Evolutionary conservation across 1,284 basidiomycete species (phyloP).

Genomic region (Moesziomyces sp.): DNA sequence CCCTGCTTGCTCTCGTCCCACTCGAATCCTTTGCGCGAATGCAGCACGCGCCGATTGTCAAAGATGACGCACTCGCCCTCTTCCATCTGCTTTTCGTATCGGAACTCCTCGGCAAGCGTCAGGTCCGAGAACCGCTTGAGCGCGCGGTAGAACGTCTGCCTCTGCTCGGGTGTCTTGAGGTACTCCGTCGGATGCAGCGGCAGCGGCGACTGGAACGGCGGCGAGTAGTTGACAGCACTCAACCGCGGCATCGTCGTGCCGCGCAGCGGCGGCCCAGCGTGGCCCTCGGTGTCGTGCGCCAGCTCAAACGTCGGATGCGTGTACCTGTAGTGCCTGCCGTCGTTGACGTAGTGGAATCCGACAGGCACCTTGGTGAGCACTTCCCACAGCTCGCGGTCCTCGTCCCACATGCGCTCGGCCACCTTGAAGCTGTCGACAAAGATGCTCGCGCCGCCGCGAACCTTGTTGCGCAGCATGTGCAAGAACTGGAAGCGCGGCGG

Average conservation of each 20-base stretch:
- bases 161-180: slow-evolving; percentile 18
- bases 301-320: slow-evolving; percentile 85
- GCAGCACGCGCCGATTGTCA: slow-evolving; percentile 91
- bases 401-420: slow-evolving; percentile 74
- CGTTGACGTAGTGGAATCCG: slow-evolving; percentile 91
- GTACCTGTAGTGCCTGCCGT: slow-evolving; percentile 83
- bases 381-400: slow-evolving; percentile 74
- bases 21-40: slow-evolving; percentile 83
- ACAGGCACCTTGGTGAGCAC: slow-evolving; percentile 77
- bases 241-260: slow-evolving; percentile 58
- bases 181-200: slow-evolving; percentile 56
- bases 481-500: slow-evolving; percentile 92
- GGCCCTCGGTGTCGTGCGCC: slow-evolving; percentile 55
- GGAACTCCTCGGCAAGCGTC: slow-evolving; percentile 73
- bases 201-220: slow-evolving; percentile 89
- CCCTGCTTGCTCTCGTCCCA: slow-evolving; percentile 68
- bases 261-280: slow-evolving; percentile 33
- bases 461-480: slow-evolving; percentile 79
- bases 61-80: slow-evolving; percentile 92
- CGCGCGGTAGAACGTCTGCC: slow-evolving; percentile 69
- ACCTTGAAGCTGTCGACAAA: slow-evolving; percentile 86
- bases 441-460: slow-evolving; percentile 84
- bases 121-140: slow-evolving; percentile 75
- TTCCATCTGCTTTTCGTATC: slow-evolving; percentile 77
- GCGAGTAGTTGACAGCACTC: slow-evolving; percentile 83